A percentile compares a stretch with the other conserved stretches of the same genome.
These are phyloP conservation scores for Penicillium frequentans DNA, from an alignment of 2,329 filamentous ascomycete genomes.

Conservation along the genomic window DNA sequence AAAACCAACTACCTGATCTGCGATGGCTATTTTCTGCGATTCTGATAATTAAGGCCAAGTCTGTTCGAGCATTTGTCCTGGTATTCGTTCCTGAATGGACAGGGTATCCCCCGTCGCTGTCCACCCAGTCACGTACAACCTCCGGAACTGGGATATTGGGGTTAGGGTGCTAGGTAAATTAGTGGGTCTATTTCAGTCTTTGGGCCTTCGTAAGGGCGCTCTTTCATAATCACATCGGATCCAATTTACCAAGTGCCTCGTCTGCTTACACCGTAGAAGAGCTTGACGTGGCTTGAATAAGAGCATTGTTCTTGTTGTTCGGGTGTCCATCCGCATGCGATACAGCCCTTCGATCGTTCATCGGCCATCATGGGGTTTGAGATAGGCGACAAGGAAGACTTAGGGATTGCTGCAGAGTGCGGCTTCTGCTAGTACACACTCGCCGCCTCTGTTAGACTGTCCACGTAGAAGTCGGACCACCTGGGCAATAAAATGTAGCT, in stretches of 20 bases:
- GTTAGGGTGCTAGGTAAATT: constrained; percentile 1
- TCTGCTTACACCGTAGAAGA: constrained; percentile 2
- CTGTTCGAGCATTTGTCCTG: constrained; percentile 17
- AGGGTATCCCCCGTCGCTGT: constrained; percentile 17
- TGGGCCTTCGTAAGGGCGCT: constrained; percentile 15
- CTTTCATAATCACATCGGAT: constrained; percentile 7
- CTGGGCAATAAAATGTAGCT: no score
- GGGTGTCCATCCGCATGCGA: constrained; percentile 3
- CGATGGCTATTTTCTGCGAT: constrained; percentile 15
- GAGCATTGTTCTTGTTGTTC: background rate
- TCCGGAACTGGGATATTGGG: constrained; percentile 15
- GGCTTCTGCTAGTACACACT: no score
- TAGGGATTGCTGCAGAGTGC: no score
- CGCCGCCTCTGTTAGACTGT: no score
- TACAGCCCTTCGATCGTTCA: background rate
- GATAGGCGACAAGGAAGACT: no score
- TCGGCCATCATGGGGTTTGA: background rate
- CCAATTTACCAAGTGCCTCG: constrained; percentile 4
- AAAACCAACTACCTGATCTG: constrained; percentile 16
- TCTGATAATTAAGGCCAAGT: constrained; percentile 14
- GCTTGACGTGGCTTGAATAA: constrained; percentile 3
- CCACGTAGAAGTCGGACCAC: no score
- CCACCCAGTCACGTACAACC: constrained; percentile 18
- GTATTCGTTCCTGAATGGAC: constrained; percentile 11
- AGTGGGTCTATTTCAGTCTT: constrained; percentile 7